phyloP scores from a whole-genome alignment of 768 basidiomycete genomes.

The Kwoniella dejecticola region DNA sequence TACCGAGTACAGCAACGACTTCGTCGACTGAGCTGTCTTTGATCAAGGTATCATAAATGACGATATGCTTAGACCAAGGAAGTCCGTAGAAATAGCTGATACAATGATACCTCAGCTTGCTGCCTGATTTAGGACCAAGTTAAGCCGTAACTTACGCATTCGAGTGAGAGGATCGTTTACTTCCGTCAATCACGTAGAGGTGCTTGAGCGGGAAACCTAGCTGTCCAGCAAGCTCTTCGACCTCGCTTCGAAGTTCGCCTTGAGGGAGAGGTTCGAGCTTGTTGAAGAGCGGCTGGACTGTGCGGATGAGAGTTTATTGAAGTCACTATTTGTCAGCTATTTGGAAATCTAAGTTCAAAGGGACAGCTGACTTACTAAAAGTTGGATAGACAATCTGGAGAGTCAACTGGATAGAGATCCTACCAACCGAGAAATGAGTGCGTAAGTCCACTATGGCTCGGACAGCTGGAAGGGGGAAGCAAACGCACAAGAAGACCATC shows the following conservation, averaged over 20 bases:
- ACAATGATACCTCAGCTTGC: neutral
- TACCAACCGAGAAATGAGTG: slow-evolving; percentile 51
- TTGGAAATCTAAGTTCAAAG: slow-evolving; percentile 62
- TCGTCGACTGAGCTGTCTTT: slow-evolving; percentile 86
- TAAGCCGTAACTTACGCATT: slow-evolving; percentile 62
- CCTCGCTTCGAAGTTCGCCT: slow-evolving; percentile 74
- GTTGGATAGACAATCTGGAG: slow-evolving; percentile 62
- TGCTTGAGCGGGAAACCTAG: slow-evolving; percentile 93
- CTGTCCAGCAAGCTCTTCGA: slow-evolving; percentile 73
- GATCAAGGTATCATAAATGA: slow-evolving; percentile 96
- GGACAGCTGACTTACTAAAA: slow-evolving; percentile 58
- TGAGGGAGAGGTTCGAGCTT: slow-evolving; percentile 82
- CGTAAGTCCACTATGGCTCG: neutral
- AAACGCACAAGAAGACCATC: slow-evolving; percentile 82
- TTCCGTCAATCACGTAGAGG: slow-evolving; percentile 95
- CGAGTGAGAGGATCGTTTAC: slow-evolving; percentile 89
- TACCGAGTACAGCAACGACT: slow-evolving; percentile 89
- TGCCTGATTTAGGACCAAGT: neutral
- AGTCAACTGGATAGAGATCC: slow-evolving; percentile 76
- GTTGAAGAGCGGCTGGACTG: slow-evolving; percentile 93
- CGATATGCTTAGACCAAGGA: slow-evolving; percentile 69
- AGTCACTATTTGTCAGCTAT: slow-evolving; percentile 57
- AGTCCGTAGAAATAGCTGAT: slow-evolving; percentile 91
- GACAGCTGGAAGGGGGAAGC: neutral
- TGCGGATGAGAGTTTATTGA: no score